Percentiles rank a stretch among this genome's conserved stretches.
These are phyloP conservation scores for Angomonas deanei DNA, from an alignment of 208 protist genomes.

Conservation along the genomic window DNA sequence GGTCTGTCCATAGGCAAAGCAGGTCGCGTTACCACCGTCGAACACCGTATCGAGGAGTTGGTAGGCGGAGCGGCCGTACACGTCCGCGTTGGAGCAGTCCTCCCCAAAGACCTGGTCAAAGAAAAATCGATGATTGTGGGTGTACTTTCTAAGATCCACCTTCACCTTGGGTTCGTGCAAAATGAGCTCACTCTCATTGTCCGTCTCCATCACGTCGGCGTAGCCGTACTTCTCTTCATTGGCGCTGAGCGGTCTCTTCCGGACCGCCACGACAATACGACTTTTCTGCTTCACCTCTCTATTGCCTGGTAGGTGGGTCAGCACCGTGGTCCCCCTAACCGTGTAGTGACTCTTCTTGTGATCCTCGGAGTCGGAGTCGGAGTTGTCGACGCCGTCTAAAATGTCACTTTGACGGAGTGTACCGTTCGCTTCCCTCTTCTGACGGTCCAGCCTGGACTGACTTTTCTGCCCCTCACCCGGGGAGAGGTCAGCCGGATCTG, in stretches of 20 bases:
- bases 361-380: slow-evolving; percentile 9
- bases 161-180: slow-evolving; percentile 87
- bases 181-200: slow-evolving; percentile 62
- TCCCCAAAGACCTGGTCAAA: slow-evolving; percentile 96
- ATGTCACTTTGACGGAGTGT: slow-evolving; percentile 33
- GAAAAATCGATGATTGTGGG: slow-evolving; percentile 92
- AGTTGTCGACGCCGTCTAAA: slow-evolving; percentile 15
- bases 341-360: slow-evolving; percentile 25
- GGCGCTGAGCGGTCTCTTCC: slow-evolving; percentile 86
- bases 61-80: slow-evolving; percentile 84
- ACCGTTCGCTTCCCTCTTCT: slow-evolving; percentile 15
- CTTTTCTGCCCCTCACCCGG: too few species aligned
- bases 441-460: too few species aligned
- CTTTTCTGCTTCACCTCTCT: slow-evolving; percentile 45
- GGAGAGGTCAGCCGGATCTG: too few species aligned
- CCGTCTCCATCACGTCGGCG: slow-evolving; percentile 72
- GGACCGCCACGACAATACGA: slow-evolving; percentile 82
- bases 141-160: slow-evolving; percentile 95
- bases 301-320: slow-evolving; percentile 25
- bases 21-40: slow-evolving; percentile 57
- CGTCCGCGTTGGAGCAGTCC: slow-evolving; percentile 71
- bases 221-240: slow-evolving; percentile 52
- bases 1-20: slow-evolving; percentile 91
- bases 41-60: slow-evolving; percentile 60
- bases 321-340: slow-evolving; percentile 51